Conservation (phyloP, 1,139 yeast species). For the Zygotorulaspora mrakii region DNA sequence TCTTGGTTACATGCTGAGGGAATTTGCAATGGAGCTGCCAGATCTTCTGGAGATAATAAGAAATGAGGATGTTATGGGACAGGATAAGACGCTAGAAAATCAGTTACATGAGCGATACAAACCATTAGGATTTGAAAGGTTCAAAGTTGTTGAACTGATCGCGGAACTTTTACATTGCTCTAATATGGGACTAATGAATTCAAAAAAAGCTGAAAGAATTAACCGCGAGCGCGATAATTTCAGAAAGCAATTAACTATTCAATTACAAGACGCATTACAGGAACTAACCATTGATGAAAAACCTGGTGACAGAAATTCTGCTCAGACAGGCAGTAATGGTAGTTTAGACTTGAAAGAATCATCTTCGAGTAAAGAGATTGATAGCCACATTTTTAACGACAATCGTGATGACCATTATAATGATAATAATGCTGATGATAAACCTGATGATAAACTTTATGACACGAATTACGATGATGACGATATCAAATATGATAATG, state of each 20-base stretch:
- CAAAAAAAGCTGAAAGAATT: slow-evolving; percentile 73
- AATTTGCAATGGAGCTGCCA: slow-evolving; percentile 34
- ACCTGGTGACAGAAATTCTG: slow-evolving; percentile 16
- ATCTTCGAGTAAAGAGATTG: slow-evolving; percentile 14
- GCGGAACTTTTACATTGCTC: slow-evolving; percentile 96
- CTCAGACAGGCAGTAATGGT: neutral
- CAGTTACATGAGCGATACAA: slow-evolving; percentile 42
- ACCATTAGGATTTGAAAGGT: slow-evolving; percentile 93
- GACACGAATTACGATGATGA: neutral
- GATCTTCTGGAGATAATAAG: slow-evolving; percentile 45
- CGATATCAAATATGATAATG: slow-evolving; percentile 12
- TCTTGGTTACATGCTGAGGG: slow-evolving; percentile 39
- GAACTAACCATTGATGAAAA: slow-evolving; percentile 36
- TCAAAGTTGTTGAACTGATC: slow-evolving; percentile 88
- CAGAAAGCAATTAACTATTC: slow-evolving; percentile 44
- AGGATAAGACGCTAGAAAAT: slow-evolving; percentile 21
- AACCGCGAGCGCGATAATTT: slow-evolving; percentile 73
- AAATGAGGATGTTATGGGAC: slow-evolving; percentile 21
- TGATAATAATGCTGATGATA: slow-evolving; percentile 18
- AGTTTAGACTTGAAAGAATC: neutral
- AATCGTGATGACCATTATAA: slow-evolving; percentile 7
- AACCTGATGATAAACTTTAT: slow-evolving; percentile 13
- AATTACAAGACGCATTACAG: slow-evolving; percentile 35
- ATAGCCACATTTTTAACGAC: slow-evolving; percentile 8
- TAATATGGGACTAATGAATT: slow-evolving; percentile 90